Evolutionary conservation across 2,329 filamentous ascomycete species (phyloP).

Genomic region (Aschersonia sp.): DNA sequence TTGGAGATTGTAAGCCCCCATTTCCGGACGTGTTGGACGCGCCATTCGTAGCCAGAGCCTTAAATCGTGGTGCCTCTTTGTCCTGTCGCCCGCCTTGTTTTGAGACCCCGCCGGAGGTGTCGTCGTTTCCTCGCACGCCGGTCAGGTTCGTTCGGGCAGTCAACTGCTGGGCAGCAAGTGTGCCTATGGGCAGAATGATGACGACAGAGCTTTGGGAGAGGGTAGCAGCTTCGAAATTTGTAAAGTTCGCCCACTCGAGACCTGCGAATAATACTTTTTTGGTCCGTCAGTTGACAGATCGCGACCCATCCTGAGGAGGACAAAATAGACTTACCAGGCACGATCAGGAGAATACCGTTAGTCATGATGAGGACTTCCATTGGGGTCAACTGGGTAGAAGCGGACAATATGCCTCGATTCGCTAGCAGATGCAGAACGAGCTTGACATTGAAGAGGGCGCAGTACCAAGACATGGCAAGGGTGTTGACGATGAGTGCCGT

Average conservation of each 20-base stretch:
- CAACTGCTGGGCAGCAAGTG: slow-evolving; percentile 34
- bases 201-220: slow-evolving; percentile 33
- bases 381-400: slow-evolving; percentile 25
- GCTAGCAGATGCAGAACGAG: slow-evolving; percentile 31
- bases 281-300: not conserved
- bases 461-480: slow-evolving; percentile 35
- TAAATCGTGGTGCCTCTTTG: too few relatives aligned
- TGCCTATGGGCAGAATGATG: slow-evolving; percentile 36
- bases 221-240: slow-evolving; percentile 34
- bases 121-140: not conserved
- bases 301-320: too few relatives aligned
- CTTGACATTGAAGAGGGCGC: slow-evolving; percentile 38
- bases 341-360: slow-evolving; percentile 40
- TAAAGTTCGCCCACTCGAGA: slow-evolving; percentile 26
- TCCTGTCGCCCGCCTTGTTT: too few relatives aligned
- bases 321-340: slow-evolving; percentile 26
- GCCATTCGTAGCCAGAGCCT: too few relatives aligned
- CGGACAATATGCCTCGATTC: slow-evolving; percentile 31
- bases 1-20: too few relatives aligned
- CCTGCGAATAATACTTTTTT: slow-evolving; percentile 34
- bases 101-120: too few relatives aligned
- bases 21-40: too few relatives aligned
- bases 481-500: slow-evolving; percentile 24
- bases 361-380: slow-evolving; percentile 42
- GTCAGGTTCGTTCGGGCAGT: slow-evolving; percentile 8